These are phyloP conservation scores for Penicillium mononematosum DNA, from an alignment of 495 filamentous ascomycete species.

Conservation along the genomic window DNA sequence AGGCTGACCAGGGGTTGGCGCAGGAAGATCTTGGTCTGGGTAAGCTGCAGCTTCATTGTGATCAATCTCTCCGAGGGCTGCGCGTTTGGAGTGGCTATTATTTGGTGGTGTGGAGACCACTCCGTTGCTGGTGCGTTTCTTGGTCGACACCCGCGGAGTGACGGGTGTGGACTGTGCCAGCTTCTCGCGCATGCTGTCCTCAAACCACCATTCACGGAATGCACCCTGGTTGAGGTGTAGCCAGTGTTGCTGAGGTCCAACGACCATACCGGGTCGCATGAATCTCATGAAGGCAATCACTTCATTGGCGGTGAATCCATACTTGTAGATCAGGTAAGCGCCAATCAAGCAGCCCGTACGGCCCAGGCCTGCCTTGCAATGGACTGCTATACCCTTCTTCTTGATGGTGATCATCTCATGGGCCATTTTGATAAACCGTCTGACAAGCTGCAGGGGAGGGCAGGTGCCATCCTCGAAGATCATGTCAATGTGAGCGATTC, in stretches of 20 bases:
- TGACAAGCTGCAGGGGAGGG: constrained; percentile 78
- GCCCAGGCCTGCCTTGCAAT: constrained; percentile 98
- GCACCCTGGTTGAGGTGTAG: constrained; percentile 93
- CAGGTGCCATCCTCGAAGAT: constrained; percentile 99
- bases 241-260: constrained; percentile 99
- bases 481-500: constrained; percentile 96
- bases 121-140: constrained; percentile 54
- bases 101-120: constrained; percentile 81
- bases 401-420: constrained; percentile 89
- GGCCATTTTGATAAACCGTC: constrained; percentile 89
- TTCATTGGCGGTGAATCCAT: constrained; percentile 98
- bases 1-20: constrained; percentile 93
- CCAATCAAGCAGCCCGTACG: constrained; percentile 95
- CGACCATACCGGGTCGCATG: constrained; percentile 99
- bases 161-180: constrained; percentile 63
- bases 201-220: constrained; percentile 98
- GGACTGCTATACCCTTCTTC: constrained; percentile 88
- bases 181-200: constrained; percentile 76
- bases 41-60: constrained; percentile 64
- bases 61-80: constrained; percentile 87
- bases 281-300: constrained; percentile 99
- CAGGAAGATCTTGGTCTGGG: constrained; percentile 75
- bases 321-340: constrained; percentile 93
- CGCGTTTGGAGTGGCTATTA: constrained; percentile 66
- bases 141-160: constrained; percentile 67